Conservation (phyloP, 495 filamentous ascomycete genomes). For the Tricharina praecox region DNA sequence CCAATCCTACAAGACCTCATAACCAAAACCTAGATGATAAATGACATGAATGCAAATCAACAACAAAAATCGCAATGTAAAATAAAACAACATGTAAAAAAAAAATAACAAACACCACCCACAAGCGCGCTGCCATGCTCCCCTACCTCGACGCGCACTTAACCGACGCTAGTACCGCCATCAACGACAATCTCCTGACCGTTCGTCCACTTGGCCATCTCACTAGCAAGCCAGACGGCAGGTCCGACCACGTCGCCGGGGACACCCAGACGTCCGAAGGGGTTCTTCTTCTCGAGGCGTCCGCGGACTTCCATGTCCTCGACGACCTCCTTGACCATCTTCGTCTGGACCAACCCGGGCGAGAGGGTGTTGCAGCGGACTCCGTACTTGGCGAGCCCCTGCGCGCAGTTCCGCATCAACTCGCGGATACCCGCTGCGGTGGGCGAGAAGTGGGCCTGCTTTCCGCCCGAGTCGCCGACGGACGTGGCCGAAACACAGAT, state of each 20-base stretch:
- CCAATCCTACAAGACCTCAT: neutral
- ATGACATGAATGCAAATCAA: neutral
- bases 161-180: slow-evolving; percentile 14
- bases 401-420: slow-evolving; percentile 19
- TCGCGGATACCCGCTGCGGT: slow-evolving; percentile 20
- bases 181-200: slow-evolving; percentile 29
- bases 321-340: slow-evolving; percentile 36
- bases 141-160: neutral
- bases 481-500: slow-evolving; percentile 19
- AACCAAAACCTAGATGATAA: neutral
- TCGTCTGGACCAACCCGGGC: slow-evolving; percentile 36
- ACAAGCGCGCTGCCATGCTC: neutral
- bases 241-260: slow-evolving; percentile 28
- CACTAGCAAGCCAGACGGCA: slow-evolving; percentile 24
- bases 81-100: neutral
- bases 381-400: slow-evolving; percentile 22
- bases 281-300: slow-evolving; percentile 39
- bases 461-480: slow-evolving; percentile 16
- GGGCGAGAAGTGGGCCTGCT: slow-evolving; percentile 24
- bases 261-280: slow-evolving; percentile 40
- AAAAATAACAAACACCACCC: neutral
- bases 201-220: slow-evolving; percentile 27
- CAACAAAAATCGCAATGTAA: neutral
- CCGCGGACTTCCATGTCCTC: slow-evolving; percentile 38
- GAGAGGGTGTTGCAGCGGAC: slow-evolving; percentile 28